Conservation (phyloP, 164 flowering plant genomes). For the Sextonia rubra region DNA sequence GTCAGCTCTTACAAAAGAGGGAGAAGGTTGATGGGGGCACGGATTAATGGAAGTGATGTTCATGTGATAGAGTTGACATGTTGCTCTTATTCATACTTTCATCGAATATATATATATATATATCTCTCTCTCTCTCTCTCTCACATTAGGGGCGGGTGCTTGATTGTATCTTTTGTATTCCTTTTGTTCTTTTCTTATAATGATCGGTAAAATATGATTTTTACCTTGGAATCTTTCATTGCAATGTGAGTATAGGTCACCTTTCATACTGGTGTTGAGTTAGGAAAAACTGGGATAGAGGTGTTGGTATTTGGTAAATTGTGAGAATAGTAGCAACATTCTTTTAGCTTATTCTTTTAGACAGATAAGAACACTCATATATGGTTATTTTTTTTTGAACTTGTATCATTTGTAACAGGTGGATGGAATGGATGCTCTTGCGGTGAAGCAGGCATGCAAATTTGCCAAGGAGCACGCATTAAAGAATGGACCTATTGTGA, state of each 20-base stretch:
- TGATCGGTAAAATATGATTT: neutral
- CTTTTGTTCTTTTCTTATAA: no score
- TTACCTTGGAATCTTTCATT: neutral
- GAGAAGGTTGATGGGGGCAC: no score
- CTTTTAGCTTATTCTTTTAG: neutral
- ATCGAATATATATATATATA: no score
- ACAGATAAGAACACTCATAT: neutral
- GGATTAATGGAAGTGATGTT: no score
- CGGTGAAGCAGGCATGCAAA: constrained; percentile 94
- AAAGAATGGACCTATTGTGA: constrained; percentile 93
- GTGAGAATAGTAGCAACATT: neutral
- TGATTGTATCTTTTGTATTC: no score
- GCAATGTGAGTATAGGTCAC: neutral
- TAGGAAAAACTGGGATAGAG: neutral
- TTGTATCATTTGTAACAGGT: constrained; percentile 45
- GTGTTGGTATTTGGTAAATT: neutral
- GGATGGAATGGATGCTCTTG: constrained; percentile 98
- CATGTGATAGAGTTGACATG: no score
- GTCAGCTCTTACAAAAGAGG: no score
- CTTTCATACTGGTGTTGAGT: neutral
- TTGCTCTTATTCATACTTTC: no score
- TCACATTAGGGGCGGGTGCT: no score
- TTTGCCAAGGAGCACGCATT: constrained; percentile 93
- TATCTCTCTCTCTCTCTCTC: no score
- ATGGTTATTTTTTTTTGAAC: neutral